phyloP scores from a whole-genome alignment of 441 rosid species.

The Syzygium syzygioides region DNA sequence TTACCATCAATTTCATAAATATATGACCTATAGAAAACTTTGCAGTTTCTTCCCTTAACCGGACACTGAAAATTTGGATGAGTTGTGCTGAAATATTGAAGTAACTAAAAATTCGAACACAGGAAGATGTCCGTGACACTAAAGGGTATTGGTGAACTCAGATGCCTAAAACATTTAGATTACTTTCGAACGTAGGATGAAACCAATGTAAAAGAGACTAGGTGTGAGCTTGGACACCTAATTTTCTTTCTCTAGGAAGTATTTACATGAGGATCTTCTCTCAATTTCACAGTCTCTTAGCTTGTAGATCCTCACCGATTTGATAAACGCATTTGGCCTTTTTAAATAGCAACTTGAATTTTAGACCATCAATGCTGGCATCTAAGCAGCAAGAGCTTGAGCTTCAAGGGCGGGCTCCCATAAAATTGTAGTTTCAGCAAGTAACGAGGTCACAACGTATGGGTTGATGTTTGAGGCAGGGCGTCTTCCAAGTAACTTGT shows the following conservation, averaged over 20 bases:
- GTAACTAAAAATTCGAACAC: not conserved
- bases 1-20: not conserved
- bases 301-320: not conserved
- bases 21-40: too few relatives aligned
- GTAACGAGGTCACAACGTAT: slow-evolving; percentile 56
- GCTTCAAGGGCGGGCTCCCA: slow-evolving; percentile 56
- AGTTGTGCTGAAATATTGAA: too few relatives aligned
- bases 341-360: not conserved
- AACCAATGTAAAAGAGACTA: not conserved
- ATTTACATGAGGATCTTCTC: not conserved
- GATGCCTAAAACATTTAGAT: not conserved
- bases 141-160: not conserved
- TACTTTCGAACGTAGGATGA: not conserved
- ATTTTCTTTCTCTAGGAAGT: too few relatives aligned
- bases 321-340: not conserved
- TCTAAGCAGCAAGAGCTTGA: not conserved
- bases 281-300: not conserved
- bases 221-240: too few relatives aligned
- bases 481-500: slow-evolving; percentile 84
- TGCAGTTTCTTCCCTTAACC: not conserved
- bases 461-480: slow-evolving; percentile 93
- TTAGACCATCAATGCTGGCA: not conserved
- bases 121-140: not conserved
- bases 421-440: slow-evolving; percentile 71
- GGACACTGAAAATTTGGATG: not conserved